phyloP scores from a whole-genome alignment of 176 grass and related monocot genomes.

The Eragrostis nindensis region DNA sequence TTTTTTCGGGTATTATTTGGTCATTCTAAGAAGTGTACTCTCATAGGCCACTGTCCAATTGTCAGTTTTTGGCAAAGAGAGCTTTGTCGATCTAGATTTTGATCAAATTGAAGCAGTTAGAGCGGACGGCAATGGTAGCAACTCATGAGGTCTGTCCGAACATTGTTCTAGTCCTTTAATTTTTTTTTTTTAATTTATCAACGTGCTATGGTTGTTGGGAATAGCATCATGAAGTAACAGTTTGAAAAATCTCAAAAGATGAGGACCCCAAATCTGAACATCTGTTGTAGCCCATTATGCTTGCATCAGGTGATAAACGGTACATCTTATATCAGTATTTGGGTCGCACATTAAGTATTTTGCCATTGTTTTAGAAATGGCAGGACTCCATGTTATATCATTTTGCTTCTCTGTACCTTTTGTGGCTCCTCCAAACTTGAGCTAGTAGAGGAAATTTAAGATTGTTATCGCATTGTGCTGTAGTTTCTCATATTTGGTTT shows the following conservation, averaged over 20 bases:
- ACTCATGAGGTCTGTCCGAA: constrained; percentile 3
- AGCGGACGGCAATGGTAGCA: constrained; percentile 30
- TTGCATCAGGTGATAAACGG: neutral
- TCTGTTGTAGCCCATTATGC: neutral
- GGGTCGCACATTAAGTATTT: neutral
- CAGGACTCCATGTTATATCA: constrained; percentile 10
- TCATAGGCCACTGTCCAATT: constrained; percentile 71
- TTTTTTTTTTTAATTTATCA: neutral
- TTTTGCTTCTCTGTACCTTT: neutral
- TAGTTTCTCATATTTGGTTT: too few relatives aligned
- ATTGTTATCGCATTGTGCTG: neutral
- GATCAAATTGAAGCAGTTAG: constrained; percentile 68
- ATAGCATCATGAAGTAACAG: neutral
- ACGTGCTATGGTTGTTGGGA: neutral
- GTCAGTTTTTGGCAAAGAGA: constrained; percentile 87
- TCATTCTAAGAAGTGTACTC: constrained; percentile 41
- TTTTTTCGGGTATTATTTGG: constrained; percentile 22
- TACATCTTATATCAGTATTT: constrained; percentile 8
- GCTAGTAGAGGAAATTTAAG: neutral
- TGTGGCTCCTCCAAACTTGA: neutral
- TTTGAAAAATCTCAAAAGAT: constrained; percentile 9
- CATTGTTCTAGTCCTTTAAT: neutral
- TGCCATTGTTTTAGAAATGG: neutral
- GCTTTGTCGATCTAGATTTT: constrained; percentile 80
- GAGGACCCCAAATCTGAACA: neutral